phyloP scores from a whole-genome alignment of 1,284 basidiomycete genomes.

The Porogramme epimiltina region DNA sequence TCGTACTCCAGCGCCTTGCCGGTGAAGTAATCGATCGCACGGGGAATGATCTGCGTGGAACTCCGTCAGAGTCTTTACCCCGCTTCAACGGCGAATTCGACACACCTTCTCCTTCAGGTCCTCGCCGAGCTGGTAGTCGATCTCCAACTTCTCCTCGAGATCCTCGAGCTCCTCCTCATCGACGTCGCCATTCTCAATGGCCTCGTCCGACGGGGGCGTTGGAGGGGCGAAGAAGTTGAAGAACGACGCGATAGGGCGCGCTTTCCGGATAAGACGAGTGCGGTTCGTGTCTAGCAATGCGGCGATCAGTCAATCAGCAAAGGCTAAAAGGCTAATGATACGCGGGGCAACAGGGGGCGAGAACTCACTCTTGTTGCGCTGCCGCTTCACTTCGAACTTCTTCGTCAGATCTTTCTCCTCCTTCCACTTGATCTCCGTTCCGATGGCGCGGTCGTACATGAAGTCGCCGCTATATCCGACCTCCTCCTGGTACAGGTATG shows the following conservation, averaged over 20 bases:
- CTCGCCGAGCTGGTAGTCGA: slow-evolving; percentile 98
- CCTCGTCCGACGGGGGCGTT: slow-evolving; percentile 70
- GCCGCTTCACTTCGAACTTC: slow-evolving; percentile 98
- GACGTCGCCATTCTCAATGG: slow-evolving; percentile 72
- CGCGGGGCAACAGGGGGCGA: not conserved
- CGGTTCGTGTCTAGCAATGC: slow-evolving; percentile 81
- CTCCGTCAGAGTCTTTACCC: not conserved
- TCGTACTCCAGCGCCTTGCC: slow-evolving; percentile 95
- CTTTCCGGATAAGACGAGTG: slow-evolving; percentile 89
- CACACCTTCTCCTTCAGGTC: slow-evolving; percentile 94
- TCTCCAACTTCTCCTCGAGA: slow-evolving; percentile 90
- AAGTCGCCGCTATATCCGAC: slow-evolving; percentile 95
- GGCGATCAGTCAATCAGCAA: slow-evolving; percentile 7
- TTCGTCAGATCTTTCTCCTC: slow-evolving; percentile 98
- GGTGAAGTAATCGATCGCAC: slow-evolving; percentile 94
- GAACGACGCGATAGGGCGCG: slow-evolving; percentile 88
- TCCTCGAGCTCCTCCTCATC: slow-evolving; percentile 89
- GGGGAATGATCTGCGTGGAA: slow-evolving; percentile 82
- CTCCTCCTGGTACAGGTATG: slow-evolving; percentile 93
- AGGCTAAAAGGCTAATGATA: slow-evolving; percentile 6
- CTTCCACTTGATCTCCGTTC: slow-evolving; percentile 94
- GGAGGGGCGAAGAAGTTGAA: slow-evolving; percentile 98
- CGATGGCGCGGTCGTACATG: slow-evolving; percentile 92
- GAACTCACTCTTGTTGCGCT: slow-evolving; percentile 93
- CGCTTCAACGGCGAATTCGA: not conserved